A percentile compares a stretch with the other conserved stretches of the same genome.
These are phyloP conservation scores for Exophiala spinifera DNA, from an alignment of 2,329 filamentous ascomycete genomes.

Conservation along the genomic window DNA sequence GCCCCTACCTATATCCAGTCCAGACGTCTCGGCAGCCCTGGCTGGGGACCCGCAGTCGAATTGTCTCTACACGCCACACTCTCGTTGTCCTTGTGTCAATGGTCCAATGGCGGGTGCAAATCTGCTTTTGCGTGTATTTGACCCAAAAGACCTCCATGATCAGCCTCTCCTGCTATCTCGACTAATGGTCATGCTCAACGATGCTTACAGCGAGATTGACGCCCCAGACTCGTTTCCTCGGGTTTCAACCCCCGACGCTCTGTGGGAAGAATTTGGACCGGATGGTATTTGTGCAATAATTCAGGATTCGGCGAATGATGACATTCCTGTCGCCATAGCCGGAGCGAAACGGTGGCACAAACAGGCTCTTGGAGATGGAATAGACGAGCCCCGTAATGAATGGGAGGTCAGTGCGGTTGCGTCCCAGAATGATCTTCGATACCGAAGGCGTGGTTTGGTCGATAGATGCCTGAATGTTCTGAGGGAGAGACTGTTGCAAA, in stretches of 20 bases:
- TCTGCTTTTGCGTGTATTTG: not conserved
- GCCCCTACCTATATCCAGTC: no score
- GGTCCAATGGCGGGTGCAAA: not conserved
- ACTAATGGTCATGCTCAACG: slow-evolving; percentile 3
- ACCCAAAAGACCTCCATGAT: not conserved
- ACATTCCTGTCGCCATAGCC: not conserved
- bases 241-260: not conserved
- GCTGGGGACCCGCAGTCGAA: no score
- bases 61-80: no score
- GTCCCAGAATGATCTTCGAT: no score
- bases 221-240: not conserved
- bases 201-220: not conserved
- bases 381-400: no score
- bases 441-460: no score
- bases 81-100: no score
- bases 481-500: no score
- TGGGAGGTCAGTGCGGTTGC: no score
- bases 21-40: no score
- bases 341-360: not conserved
- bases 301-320: not conserved
- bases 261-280: not conserved
- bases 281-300: not conserved
- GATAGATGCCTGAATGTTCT: no score
- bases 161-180: not conserved
- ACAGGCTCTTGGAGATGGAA: not conserved